phyloP scores from a whole-genome alignment of 2,329 filamentous ascomycete genomes.

The Penicillium aurantiogriseum region DNA sequence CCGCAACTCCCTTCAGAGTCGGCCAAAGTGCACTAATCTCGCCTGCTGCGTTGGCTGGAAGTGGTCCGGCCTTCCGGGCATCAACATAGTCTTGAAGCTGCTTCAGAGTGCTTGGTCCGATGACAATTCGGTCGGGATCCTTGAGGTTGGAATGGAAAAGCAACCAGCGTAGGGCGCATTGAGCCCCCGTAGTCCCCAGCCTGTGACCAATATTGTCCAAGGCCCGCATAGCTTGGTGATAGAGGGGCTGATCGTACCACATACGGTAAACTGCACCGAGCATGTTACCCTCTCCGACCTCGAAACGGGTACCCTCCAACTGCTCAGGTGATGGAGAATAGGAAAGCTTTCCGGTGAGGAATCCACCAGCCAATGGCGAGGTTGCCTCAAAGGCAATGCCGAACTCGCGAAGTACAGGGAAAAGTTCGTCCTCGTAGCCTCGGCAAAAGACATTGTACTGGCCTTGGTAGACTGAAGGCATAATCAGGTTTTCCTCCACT shows the following conservation, averaged over 20 bases:
- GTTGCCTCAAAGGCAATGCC: slow-evolving; percentile 1
- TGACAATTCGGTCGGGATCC: neutral
- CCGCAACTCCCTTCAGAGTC: neutral
- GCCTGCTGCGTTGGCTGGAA: neutral
- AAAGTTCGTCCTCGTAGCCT: slow-evolving; percentile 6
- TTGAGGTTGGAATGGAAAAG: slow-evolving; percentile 3
- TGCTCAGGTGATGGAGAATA: neutral
- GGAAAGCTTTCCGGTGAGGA: slow-evolving; percentile 3
- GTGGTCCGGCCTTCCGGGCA: neutral
- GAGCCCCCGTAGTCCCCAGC: neutral
- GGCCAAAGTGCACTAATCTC: neutral
- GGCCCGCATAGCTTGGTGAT: neutral
- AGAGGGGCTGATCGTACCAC: slow-evolving; percentile 6
- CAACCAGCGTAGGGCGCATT: slow-evolving; percentile 5
- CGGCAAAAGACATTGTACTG: slow-evolving; percentile 6
- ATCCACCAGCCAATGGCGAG: slow-evolving; percentile 3
- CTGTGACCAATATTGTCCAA: neutral
- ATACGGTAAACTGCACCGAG: slow-evolving; percentile 6
- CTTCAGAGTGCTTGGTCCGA: neutral
- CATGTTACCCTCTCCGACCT: slow-evolving; percentile 5
- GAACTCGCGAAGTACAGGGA: neutral
- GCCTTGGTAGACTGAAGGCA: slow-evolving; percentile 2
- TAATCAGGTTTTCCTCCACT: neutral
- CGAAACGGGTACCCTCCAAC: slow-evolving; percentile 3
- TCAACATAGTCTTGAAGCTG: slow-evolving; percentile 4